These are phyloP conservation scores for Teratosphaeria nubilosa DNA, from an alignment of 2,329 filamentous ascomycete genomes.

Conservation along the genomic window DNA sequence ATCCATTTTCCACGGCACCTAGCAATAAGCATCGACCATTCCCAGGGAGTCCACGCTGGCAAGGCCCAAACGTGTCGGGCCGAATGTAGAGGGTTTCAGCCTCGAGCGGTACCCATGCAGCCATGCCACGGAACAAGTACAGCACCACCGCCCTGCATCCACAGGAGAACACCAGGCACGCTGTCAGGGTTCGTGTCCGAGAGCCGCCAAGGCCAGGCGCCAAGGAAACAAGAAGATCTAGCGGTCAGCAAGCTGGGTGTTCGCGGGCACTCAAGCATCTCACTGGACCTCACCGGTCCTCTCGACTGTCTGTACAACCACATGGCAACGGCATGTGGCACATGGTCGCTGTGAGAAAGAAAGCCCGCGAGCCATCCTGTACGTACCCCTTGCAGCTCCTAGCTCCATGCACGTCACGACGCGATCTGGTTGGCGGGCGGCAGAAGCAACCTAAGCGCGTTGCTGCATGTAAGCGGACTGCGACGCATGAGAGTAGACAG, in stretches of 20 bases:
- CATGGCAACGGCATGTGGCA: neutral
- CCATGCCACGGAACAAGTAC: too few relatives aligned
- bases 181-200: neutral
- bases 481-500: neutral
- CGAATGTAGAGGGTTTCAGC: neutral
- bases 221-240: neutral
- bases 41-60: neutral
- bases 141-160: too few relatives aligned
- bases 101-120: neutral
- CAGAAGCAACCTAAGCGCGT: slow-evolving; percentile 7
- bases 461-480: slow-evolving; percentile 14
- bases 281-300: neutral
- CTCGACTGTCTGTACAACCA: neutral
- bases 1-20: neutral
- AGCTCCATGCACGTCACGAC: slow-evolving; percentile 1
- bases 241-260: neutral
- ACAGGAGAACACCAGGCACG: neutral
- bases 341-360: neutral
- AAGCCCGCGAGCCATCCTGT: neutral
- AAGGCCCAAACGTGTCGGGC: neutral
- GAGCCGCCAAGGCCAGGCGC: neutral
- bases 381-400: slow-evolving; percentile 2
- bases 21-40: neutral
- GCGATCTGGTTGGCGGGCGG: neutral
- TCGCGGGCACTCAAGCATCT: neutral